Evolutionary conservation across 768 basidiomycete species (phyloP).

Genomic region (Strobilomyces echinocephalus): DNA sequence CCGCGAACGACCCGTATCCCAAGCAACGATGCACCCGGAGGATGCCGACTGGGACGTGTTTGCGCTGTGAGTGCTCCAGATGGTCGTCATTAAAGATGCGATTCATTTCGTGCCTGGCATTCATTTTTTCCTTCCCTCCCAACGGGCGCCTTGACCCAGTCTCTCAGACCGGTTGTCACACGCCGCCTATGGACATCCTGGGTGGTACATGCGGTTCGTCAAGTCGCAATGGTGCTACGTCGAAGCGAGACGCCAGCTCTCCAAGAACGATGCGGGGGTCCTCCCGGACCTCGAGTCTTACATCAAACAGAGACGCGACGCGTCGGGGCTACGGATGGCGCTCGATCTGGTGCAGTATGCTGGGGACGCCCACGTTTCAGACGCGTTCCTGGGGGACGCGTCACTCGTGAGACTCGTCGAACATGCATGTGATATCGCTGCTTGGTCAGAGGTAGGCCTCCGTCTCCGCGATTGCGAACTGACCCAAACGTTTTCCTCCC

Average conservation of each 20-base stretch:
- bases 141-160: constrained; percentile 21
- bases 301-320: constrained; percentile 41
- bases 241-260: constrained; percentile 31
- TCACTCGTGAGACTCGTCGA: constrained; percentile 34
- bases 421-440: constrained; percentile 46
- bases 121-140: background rate
- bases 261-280: constrained; percentile 20
- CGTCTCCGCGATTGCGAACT: background rate
- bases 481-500: background rate
- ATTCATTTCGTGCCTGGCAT: constrained; percentile 4
- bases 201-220: constrained; percentile 43
- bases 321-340: constrained; percentile 45
- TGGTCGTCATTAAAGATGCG: background rate
- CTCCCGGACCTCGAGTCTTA: constrained; percentile 44
- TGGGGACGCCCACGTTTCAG: constrained; percentile 40
- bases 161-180: constrained; percentile 37
- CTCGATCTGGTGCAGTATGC: constrained; percentile 51
- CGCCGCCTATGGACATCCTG: constrained; percentile 30
- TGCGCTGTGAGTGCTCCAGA: constrained; percentile 16
- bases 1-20: constrained; percentile 25
- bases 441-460: constrained; percentile 47
- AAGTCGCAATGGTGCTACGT: constrained; percentile 31
- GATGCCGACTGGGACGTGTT: constrained; percentile 9
- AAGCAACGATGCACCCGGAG: background rate
- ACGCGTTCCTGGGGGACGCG: constrained; percentile 23